Evolutionary conservation across 2,329 filamentous ascomycete species (phyloP).

Genomic region (Pezicula rhizophila): DNA sequence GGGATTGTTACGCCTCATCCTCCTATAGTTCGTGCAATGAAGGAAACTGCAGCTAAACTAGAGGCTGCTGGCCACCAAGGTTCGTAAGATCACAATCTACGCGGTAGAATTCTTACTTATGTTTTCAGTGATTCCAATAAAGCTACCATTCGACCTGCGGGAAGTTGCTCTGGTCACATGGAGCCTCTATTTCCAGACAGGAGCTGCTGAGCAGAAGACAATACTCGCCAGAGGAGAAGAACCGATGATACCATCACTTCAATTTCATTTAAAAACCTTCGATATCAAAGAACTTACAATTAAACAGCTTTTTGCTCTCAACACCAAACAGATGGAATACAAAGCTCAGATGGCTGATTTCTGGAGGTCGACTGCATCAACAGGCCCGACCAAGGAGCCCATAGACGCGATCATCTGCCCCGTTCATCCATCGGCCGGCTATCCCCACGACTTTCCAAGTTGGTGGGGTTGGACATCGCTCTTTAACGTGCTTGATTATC

Average conservation of each 20-base stretch:
- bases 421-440: conserved; percentile 1
- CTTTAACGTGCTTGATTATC: conserved; percentile 8
- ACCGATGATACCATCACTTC: too few species aligned
- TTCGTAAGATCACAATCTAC: background rate
- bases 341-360: too few species aligned
- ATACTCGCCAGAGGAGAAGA: too few species aligned
- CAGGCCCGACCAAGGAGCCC: background rate
- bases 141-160: too few species aligned
- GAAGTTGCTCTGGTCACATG: too few species aligned
- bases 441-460: conserved; percentile 3
- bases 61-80: conserved; percentile 42
- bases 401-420: conserved; percentile 7
- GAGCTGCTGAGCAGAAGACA: too few species aligned
- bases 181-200: too few species aligned
- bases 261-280: background rate
- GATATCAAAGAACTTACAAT: conserved; percentile 1
- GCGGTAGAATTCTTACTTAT: conserved; percentile 3
- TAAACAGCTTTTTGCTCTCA: background rate
- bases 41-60: conserved; percentile 32
- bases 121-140: conserved; percentile 2
- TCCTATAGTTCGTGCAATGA: conserved; percentile 41
- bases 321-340: background rate
- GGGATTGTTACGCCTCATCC: conserved; percentile 50
- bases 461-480: conserved; percentile 8
- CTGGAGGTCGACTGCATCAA: background rate